Base-by-base conservation (phyloP, 139 green algal species). In the Spirogloea muscicola region DNA sequence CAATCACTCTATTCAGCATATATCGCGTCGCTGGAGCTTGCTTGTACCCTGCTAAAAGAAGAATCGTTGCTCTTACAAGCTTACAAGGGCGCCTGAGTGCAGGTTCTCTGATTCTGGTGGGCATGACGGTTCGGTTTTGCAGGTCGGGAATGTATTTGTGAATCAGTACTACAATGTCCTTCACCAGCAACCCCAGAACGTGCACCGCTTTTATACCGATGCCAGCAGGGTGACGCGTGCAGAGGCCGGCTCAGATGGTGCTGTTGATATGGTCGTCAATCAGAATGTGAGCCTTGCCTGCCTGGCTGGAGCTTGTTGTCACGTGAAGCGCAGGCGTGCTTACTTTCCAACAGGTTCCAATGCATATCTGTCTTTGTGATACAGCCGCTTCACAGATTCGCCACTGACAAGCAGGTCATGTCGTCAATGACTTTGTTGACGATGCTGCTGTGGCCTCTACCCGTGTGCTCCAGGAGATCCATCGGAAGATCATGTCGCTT, bases 181-280 rank as follows among this genome's bases (percentile, higher is more conserved):
- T 43, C 78, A 85, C 7, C 85, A 86, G 29, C 77, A 77, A 1
- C 87, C 91, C 1, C 73, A 85, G 58, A 80, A 88, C 43, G 57
- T 94, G 58, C 81, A 94, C 77, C 82, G 87, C 2, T 96, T 96
- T 68, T 96, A 96, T 76, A 91, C 85, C 38, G 88, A 95, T 62
- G 68, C 74, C 58, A 90, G 85, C 44, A 91, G 57, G 2, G 71
- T 96, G 6, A 88, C 82, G 6, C 70, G 86, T 49, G 72, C 72
- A 4, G 82, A 90, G 43, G 71, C 85, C 10, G 81, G 67, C 49
- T 67, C 43, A 9, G 33, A 60, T 4, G 67, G 25, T 39, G 21
- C 21, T 4, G 58, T 58, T 21, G 62, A 75, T 4, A 76, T 43
- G 29, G 57, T 77, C 42, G 72, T 73, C 6, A 59, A 29, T 31